These are phyloP conservation scores for Neurospora sp. DNA, from an alignment of 495 filamentous ascomycete species.

Conservation along the genomic window DNA sequence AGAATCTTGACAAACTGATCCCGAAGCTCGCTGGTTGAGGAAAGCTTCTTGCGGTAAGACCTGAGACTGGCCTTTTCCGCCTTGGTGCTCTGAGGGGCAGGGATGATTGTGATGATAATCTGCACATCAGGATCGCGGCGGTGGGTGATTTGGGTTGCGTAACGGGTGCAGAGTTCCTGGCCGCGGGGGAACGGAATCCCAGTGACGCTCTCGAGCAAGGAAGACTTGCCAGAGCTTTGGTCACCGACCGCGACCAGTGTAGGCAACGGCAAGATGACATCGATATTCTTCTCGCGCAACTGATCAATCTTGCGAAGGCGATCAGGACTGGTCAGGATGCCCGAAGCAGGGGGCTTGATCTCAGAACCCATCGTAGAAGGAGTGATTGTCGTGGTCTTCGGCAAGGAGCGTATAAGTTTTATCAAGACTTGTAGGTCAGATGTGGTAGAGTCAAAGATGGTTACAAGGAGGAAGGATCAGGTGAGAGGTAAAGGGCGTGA, in stretches of 20 bases:
- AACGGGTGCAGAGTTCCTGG: slow-evolving; percentile 40
- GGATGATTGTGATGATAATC: slow-evolving; percentile 33
- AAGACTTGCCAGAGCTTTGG: slow-evolving; percentile 40
- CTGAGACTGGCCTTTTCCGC: slow-evolving; percentile 9
- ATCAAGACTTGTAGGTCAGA: neutral
- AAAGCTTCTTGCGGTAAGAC: slow-evolving; percentile 3
- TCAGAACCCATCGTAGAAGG: neutral
- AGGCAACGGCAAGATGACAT: slow-evolving; percentile 26
- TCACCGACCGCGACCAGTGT: slow-evolving; percentile 39
- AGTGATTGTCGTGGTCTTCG: neutral
- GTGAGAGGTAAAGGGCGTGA: neutral
- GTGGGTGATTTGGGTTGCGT: slow-evolving; percentile 47
- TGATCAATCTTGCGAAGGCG: slow-evolving; percentile 27
- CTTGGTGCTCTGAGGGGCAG: slow-evolving; percentile 20
- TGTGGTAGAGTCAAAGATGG: neutral
- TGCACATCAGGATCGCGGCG: slow-evolving; percentile 12
- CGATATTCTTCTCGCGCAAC: slow-evolving; percentile 31
- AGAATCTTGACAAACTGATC: slow-evolving; percentile 14
- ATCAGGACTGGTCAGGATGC: slow-evolving; percentile 8
- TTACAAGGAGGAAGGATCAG: neutral
- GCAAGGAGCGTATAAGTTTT: neutral
- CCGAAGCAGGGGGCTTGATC: neutral
- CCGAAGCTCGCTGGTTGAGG: slow-evolving; percentile 7
- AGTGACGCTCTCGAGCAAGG: slow-evolving; percentile 38
- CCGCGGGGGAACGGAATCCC: slow-evolving; percentile 37